Evolutionary conservation across 176 grass and related monocot genomes (phyloP).

Genomic region (Bromus sterilis): DNA sequence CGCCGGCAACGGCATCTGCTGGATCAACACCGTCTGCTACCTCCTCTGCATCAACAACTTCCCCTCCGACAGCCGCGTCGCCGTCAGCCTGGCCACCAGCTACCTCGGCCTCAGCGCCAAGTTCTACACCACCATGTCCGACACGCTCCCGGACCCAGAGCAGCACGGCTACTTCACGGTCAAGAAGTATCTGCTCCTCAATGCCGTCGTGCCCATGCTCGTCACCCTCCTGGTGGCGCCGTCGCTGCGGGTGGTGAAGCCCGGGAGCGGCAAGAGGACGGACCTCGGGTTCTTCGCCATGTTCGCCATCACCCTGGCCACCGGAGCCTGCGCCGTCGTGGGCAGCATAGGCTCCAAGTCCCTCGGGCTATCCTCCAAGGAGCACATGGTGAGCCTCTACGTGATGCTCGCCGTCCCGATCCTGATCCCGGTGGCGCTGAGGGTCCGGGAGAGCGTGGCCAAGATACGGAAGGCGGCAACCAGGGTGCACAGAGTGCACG

Average conservation of each 20-base stretch:
- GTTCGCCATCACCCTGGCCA: slow-evolving; percentile 77
- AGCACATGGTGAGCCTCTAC: slow-evolving; percentile 61
- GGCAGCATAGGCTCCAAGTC: slow-evolving; percentile 58
- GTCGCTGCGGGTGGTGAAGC: slow-evolving; percentile 43
- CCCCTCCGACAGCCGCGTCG: slow-evolving; percentile 60
- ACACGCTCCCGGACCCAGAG: slow-evolving; percentile 21
- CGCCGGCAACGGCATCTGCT: slow-evolving; percentile 92
- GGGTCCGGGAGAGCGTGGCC: slow-evolving; percentile 29
- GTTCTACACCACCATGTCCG: slow-evolving; percentile 58
- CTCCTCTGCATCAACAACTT: slow-evolving; percentile 91
- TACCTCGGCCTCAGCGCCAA: slow-evolving; percentile 95
- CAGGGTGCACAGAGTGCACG: slow-evolving; percentile 67
- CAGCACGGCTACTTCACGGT: not conserved
- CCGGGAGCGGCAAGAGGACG: not conserved
- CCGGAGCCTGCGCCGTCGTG: slow-evolving; percentile 60
- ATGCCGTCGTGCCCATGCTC: slow-evolving; percentile 66
- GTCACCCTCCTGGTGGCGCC: slow-evolving; percentile 45
- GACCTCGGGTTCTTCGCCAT: slow-evolving; percentile 52
- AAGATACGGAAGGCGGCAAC: slow-evolving; percentile 34
- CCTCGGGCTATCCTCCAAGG: slow-evolving; percentile 32
- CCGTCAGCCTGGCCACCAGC: slow-evolving; percentile 71
- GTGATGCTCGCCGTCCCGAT: slow-evolving; percentile 52
- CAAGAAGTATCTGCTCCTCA: slow-evolving; percentile 76
- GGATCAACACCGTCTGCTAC: slow-evolving; percentile 98
- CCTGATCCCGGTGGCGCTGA: slow-evolving; percentile 49